These are phyloP conservation scores for Backusella psychrophila DNA, from an alignment of 192 early-diverging fungal species.

Conservation along the genomic window DNA sequence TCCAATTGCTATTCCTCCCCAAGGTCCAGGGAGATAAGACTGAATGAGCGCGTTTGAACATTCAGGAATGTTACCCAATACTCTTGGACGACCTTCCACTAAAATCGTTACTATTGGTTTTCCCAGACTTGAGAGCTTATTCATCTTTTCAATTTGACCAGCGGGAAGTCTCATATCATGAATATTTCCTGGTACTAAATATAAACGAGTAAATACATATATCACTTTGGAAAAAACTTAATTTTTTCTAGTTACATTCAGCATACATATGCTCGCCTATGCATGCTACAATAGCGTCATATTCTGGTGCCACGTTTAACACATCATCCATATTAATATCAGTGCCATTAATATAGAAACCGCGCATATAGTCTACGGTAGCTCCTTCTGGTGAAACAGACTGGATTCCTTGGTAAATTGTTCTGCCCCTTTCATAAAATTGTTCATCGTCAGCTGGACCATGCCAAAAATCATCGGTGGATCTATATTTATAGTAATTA, in stretches of 20 bases:
- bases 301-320: slow-evolving; percentile 30
- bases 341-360: slow-evolving; percentile 48
- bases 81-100: slow-evolving; percentile 54
- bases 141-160: slow-evolving; percentile 47
- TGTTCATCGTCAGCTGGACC: slow-evolving; percentile 48
- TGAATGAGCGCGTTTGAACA: slow-evolving; percentile 43
- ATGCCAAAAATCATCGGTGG: slow-evolving; percentile 28
- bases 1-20: slow-evolving; percentile 56
- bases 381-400: slow-evolving; percentile 24
- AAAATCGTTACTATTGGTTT: slow-evolving; percentile 46
- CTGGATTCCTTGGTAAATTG: slow-evolving; percentile 33
- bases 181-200: slow-evolving; percentile 48
- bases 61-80: slow-evolving; percentile 42
- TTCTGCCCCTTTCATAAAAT: slow-evolving; percentile 38
- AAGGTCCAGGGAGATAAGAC: slow-evolving; percentile 56
- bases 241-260: slow-evolving; percentile 34
- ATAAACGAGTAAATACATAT: not conserved
- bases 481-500: not conserved
- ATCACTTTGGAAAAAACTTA: not conserved
- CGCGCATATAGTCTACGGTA: slow-evolving; percentile 31
- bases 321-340: slow-evolving; percentile 15
- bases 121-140: slow-evolving; percentile 24
- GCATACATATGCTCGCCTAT: slow-evolving; percentile 61
- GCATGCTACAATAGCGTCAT: slow-evolving; percentile 52
- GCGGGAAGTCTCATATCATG: slow-evolving; percentile 40